Conservation (phyloP, 83 land plant genomes). For the Picea abies region DNA sequence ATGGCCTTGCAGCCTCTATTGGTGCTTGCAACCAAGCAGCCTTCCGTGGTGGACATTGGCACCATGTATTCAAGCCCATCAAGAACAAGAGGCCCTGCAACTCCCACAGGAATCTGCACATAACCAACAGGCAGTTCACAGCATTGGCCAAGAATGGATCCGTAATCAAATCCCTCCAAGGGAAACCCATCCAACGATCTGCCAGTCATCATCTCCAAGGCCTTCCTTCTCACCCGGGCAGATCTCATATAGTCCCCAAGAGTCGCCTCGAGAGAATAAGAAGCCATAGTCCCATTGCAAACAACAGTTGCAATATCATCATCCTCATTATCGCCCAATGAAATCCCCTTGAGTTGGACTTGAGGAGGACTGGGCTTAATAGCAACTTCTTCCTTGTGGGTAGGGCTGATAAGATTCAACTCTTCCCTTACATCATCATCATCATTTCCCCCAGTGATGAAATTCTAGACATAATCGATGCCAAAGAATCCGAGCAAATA, state of each 20-base stretch:
- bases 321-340: constrained; percentile 28
- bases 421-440: too few relatives aligned
- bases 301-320: constrained; percentile 70
- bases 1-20: constrained; percentile 94
- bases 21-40: constrained; percentile 87
- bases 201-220: constrained; percentile 47
- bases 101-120: constrained; percentile 88
- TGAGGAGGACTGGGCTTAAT: not conserved
- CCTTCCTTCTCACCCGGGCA: constrained; percentile 58
- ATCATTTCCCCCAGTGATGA: too few relatives aligned
- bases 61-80: constrained; percentile 71
- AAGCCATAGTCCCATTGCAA: constrained; percentile 50
- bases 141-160: constrained; percentile 81
- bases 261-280: constrained; percentile 69
- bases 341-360: not conserved
- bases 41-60: constrained; percentile 97
- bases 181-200: constrained; percentile 73
- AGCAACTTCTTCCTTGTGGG: not conserved
- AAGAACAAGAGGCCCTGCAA: constrained; percentile 80
- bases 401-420: not conserved
- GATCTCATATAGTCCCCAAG: constrained; percentile 74
- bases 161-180: constrained; percentile 72
- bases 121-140: constrained; percentile 87
- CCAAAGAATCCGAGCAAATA: constrained; percentile 83
- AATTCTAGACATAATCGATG: constrained; percentile 63